These are phyloP conservation scores for Martiniozyma asiatica DNA, from an alignment of 1,139 yeast species.

Conservation along the genomic window DNA sequence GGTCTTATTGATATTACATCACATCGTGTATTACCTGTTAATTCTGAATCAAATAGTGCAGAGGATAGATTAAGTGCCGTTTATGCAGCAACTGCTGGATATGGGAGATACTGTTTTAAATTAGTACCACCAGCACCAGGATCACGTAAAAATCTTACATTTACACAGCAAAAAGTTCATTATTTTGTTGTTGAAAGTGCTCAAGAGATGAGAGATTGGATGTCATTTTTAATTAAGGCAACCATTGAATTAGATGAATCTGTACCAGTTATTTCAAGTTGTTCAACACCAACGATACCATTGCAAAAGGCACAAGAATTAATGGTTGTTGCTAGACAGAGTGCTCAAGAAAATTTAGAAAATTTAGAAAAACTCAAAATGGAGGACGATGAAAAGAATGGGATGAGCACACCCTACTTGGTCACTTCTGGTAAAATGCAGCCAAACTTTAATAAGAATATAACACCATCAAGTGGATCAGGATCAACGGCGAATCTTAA, in stretches of 20 bases:
- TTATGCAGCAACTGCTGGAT: slow-evolving; percentile 87
- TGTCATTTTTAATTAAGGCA: slow-evolving; percentile 88
- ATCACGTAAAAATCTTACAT: slow-evolving; percentile 83
- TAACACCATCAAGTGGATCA: too few species aligned
- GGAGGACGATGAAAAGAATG: slow-evolving; percentile 19
- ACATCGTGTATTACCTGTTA: slow-evolving; percentile 79
- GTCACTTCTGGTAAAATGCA: slow-evolving; percentile 40
- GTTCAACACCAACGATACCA: slow-evolving; percentile 88
- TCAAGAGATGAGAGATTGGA: slow-evolving; percentile 92
- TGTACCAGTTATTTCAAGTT: slow-evolving; percentile 88
- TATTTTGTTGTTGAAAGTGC: slow-evolving; percentile 88
- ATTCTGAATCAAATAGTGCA: slow-evolving; percentile 52
- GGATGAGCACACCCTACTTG: slow-evolving; percentile 51
- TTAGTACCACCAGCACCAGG: slow-evolving; percentile 98
- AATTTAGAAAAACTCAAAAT: slow-evolving; percentile 24
- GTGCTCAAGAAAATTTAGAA: slow-evolving; percentile 51
- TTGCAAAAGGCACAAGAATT: slow-evolving; percentile 78
- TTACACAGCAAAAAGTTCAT: slow-evolving; percentile 92
- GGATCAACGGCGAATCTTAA: too few species aligned
- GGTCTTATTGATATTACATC: slow-evolving; percentile 95
- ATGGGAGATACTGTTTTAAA: slow-evolving; percentile 86
- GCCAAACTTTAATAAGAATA: slow-evolving; percentile 34
- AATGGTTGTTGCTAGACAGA: slow-evolving; percentile 70
- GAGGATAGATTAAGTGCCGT: slow-evolving; percentile 70
- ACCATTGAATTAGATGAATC: slow-evolving; percentile 92